These are phyloP conservation scores for Pelargonium australe DNA, from an alignment of 441 rosid genomes.

Conservation along the genomic window DNA sequence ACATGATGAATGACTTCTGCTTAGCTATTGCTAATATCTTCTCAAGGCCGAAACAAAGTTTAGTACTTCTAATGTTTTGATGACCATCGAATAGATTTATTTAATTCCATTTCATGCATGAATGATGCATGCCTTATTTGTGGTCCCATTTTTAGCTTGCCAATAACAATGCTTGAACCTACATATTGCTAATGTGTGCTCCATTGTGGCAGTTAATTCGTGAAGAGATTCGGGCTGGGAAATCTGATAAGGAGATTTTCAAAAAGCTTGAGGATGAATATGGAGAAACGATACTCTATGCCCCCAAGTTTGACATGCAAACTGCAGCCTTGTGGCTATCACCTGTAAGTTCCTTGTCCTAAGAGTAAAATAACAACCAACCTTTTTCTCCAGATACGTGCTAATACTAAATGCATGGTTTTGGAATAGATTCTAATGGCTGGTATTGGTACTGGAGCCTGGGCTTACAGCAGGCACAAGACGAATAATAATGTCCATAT, in stretches of 20 bases:
- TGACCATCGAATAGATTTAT: background rate
- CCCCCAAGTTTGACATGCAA: constrained; percentile 86
- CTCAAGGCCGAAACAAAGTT: background rate
- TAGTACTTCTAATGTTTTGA: background rate
- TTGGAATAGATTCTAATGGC: constrained; percentile 58
- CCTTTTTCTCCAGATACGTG: background rate
- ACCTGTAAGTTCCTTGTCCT: constrained; percentile 52
- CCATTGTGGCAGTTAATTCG: constrained; percentile 60
- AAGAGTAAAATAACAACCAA: background rate
- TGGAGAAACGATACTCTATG: constrained; percentile 90
- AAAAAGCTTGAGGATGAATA: constrained; percentile 84
- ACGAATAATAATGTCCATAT: constrained; percentile 70
- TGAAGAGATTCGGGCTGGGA: constrained; percentile 74
- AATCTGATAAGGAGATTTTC: constrained; percentile 78
- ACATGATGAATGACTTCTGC: background rate
- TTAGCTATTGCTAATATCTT: background rate
- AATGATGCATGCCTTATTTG: background rate
- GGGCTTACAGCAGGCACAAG: constrained; percentile 65
- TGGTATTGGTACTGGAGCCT: constrained; percentile 59
- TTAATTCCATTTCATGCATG: background rate
- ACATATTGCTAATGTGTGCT: background rate
- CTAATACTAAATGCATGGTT: constrained; percentile 6
- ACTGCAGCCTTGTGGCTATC: constrained; percentile 90
- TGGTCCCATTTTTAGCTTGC: background rate
- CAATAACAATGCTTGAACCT: background rate